A percentile compares a stretch with the other conserved stretches of the same genome.
Evolutionary conservation across 768 basidiomycete genomes (phyloP).

Genomic region (Lactarius deliciosus): DNA sequence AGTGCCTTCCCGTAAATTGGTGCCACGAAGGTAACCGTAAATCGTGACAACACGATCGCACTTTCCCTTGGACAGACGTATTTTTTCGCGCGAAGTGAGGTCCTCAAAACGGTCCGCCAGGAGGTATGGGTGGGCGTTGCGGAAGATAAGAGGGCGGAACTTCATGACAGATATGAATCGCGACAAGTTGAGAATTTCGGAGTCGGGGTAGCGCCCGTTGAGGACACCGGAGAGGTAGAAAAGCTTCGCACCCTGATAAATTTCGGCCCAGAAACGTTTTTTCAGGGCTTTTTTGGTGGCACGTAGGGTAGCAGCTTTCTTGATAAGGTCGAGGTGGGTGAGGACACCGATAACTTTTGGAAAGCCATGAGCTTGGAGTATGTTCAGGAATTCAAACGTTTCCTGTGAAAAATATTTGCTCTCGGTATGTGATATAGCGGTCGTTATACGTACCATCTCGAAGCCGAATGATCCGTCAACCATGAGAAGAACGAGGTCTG

Average conservation of each 20-base stretch:
- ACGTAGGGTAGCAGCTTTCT: conserved; percentile 82
- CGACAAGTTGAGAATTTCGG: conserved; percentile 92
- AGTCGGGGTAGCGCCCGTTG: conserved; percentile 96
- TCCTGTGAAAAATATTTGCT: conserved; percentile 54
- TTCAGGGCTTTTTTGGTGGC: conserved; percentile 93
- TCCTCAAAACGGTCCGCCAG: conserved; percentile 95
- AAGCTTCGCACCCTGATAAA: conserved; percentile 97
- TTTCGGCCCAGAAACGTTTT: conserved; percentile 99
- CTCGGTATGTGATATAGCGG: background rate
- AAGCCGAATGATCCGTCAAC: conserved; percentile 98
- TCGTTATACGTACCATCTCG: conserved; percentile 75
- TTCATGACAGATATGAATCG: conserved; percentile 98
- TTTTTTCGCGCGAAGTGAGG: conserved; percentile 81
- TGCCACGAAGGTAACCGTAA: conserved; percentile 93
- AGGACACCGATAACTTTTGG: conserved; percentile 98
- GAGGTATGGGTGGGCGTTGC: conserved; percentile 93
- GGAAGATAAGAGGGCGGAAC: conserved; percentile 94
- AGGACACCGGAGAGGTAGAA: conserved; percentile 97
- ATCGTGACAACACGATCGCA: conserved; percentile 92
- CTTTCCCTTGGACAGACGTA: conserved; percentile 78
- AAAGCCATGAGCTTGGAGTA: conserved; percentile 95
- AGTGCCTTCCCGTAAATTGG: conserved; percentile 70
- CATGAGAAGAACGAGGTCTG: conserved; percentile 95
- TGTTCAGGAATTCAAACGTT: conserved; percentile 97
- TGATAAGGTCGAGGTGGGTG: conserved; percentile 95